Evolutionary conservation across 306 rosid species (phyloP).

Genomic region (Cotoneaster glaucophyllus): DNA sequence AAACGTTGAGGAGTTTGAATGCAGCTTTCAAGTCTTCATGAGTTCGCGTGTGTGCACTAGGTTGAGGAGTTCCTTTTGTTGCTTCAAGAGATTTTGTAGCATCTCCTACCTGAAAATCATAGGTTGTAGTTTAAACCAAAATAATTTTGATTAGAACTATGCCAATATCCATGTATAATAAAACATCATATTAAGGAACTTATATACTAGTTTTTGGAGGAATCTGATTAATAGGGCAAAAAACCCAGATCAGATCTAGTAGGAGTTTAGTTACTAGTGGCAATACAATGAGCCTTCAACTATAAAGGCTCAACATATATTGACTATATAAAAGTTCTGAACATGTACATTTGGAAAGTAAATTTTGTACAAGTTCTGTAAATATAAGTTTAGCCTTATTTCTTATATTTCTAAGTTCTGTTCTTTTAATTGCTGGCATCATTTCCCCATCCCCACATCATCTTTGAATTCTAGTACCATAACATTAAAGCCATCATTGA

Average conservation of each 20-base stretch:
- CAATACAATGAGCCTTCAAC: background rate
- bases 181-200: background rate
- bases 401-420: background rate
- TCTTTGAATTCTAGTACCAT: background rate
- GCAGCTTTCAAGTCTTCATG: too few species aligned
- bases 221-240: background rate
- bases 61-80: constrained; percentile 57
- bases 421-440: background rate
- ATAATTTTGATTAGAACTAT: background rate
- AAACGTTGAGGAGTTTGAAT: too few species aligned
- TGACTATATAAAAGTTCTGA: background rate
- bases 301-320: background rate
- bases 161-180: background rate
- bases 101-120: constrained; percentile 69
- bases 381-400: background rate
- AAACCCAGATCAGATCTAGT: constrained; percentile 20
- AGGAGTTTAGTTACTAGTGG: background rate
- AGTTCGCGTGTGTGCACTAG: too few species aligned
- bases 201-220: background rate
- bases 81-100: constrained; percentile 89
- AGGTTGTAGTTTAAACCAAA: constrained; percentile 3
- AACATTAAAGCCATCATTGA: background rate
- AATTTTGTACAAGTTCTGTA: background rate
- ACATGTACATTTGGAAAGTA: background rate
- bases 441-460: background rate